These are phyloP conservation scores for Aspergillus calidoustus DNA, from an alignment of 2,329 filamentous ascomycete genomes.

Conservation along the genomic window DNA sequence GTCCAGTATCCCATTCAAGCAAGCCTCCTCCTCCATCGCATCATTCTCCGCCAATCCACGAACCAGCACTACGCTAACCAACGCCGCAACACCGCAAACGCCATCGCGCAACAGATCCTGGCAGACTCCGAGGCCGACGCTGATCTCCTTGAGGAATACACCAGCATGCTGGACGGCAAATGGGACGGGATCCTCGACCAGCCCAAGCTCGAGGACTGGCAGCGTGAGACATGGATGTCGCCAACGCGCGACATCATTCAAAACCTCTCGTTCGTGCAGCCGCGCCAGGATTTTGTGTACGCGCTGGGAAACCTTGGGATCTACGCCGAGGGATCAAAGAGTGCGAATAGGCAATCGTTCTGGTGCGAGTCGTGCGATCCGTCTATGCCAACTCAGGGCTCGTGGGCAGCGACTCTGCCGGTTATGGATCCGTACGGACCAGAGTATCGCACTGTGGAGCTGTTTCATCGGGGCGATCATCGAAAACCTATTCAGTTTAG, in stretches of 20 bases:
- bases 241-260: background rate
- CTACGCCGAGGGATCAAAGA: background rate
- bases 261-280: background rate
- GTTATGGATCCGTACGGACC: background rate
- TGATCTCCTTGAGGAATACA: background rate
- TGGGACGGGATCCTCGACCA: background rate
- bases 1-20: background rate
- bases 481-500: background rate
- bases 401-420: background rate
- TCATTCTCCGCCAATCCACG: background rate
- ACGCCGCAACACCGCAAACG: background rate
- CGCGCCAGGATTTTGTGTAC: background rate
- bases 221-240: background rate
- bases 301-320: background rate
- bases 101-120: background rate
- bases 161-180: background rate
- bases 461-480: background rate
- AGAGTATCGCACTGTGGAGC: background rate
- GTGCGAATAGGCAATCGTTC: background rate
- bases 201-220: background rate
- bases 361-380: background rate
- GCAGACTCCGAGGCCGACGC: background rate
- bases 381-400: background rate
- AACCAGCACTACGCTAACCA: background rate
- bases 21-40: background rate